phyloP scores from a whole-genome alignment of 176 grass and related monocot genomes.

The Secale cereale region DNA sequence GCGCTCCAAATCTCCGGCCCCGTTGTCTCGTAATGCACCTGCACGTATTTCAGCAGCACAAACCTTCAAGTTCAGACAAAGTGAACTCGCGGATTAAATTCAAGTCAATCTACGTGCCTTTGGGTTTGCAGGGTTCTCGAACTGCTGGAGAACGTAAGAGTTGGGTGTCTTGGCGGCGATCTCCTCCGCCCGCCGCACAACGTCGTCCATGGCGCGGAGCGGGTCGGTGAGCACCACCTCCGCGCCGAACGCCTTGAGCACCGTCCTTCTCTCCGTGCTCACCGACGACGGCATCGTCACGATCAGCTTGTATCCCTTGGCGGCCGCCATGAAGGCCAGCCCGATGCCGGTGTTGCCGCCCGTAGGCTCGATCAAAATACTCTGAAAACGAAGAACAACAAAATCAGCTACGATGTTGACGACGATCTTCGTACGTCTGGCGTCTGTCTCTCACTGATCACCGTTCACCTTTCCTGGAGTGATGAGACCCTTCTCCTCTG shows the following conservation, averaged over 20 bases:
- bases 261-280: constrained; percentile 54
- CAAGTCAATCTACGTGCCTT: constrained; percentile 24
- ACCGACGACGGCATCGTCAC: constrained; percentile 77
- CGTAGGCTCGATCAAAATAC: constrained; percentile 74
- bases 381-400: background rate
- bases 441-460: background rate
- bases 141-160: constrained; percentile 70
- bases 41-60: background rate
- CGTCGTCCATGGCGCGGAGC: constrained; percentile 44
- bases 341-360: constrained; percentile 79
- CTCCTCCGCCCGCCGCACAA: constrained; percentile 59
- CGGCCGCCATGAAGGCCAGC: constrained; percentile 63
- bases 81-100: too few species aligned
- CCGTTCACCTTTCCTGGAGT: constrained; percentile 41
- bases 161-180: constrained; percentile 48
- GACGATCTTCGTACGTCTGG: background rate
- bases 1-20: constrained; percentile 69
- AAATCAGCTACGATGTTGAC: background rate
- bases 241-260: constrained; percentile 59
- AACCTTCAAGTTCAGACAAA: background rate
- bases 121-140: constrained; percentile 69
- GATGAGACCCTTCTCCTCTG: constrained; percentile 64
- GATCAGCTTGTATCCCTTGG: constrained; percentile 60
- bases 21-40: constrained; percentile 78
- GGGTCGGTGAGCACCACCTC: constrained; percentile 67